Conservation (phyloP, 2,329 filamentous ascomycete genomes). For the Dryadomyces sulphureus region DNA sequence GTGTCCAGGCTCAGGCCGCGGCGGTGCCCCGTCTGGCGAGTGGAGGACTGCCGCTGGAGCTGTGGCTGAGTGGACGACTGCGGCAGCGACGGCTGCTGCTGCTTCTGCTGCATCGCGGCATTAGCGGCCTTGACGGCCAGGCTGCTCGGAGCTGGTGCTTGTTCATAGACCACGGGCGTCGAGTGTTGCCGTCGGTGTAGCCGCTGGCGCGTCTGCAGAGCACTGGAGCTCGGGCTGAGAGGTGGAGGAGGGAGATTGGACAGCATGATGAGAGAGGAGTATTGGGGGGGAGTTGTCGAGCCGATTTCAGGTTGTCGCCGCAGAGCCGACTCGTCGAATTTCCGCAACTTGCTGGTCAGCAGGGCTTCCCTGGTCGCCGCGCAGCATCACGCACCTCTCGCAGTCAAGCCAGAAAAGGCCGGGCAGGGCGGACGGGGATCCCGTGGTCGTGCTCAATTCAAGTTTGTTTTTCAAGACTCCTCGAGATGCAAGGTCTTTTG, state of each 20-base stretch:
- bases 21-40: slow-evolving; percentile 44
- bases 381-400: slow-evolving; percentile 47
- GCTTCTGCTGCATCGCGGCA: slow-evolving; percentile 1
- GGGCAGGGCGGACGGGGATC: slow-evolving; percentile 60
- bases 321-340: slow-evolving; percentile 29
- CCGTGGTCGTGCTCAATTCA: slow-evolving; percentile 33
- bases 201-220: slow-evolving; percentile 56
- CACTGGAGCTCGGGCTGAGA: slow-evolving; percentile 26
- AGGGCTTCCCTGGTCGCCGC: neutral
- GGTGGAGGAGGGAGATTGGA: slow-evolving; percentile 36
- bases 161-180: slow-evolving; percentile 65
- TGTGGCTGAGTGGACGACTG: slow-evolving; percentile 2
- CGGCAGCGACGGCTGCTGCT: slow-evolving; percentile 3
- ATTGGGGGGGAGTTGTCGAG: slow-evolving; percentile 1
- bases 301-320: slow-evolving; percentile 24
- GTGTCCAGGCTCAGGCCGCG: slow-evolving; percentile 76
- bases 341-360: slow-evolving; percentile 15
- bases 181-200: slow-evolving; percentile 80
- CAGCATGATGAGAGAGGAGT: slow-evolving; percentile 15
- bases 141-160: slow-evolving; percentile 47
- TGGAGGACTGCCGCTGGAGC: slow-evolving; percentile 22
- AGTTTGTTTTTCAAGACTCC: slow-evolving; percentile 16
- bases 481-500: too few species aligned
- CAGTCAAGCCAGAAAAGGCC: too few species aligned
- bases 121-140: slow-evolving; percentile 34